Evolutionary conservation across 208 protist species (phyloP).

Genomic region (Leishmania gerbilli): DNA sequence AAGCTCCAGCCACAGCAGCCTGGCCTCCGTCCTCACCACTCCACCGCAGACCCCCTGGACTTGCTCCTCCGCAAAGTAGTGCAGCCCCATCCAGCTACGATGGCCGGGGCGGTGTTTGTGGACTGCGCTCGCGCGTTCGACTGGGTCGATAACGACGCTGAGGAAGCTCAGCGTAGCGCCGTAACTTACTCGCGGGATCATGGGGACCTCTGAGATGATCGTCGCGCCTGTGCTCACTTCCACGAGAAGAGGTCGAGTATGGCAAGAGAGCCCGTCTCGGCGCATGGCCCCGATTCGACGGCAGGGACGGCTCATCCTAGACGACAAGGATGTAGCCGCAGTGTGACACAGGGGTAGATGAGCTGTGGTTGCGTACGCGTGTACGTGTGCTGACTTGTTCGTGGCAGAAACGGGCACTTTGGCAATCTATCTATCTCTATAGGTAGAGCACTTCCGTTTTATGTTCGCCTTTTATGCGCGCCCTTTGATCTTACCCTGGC

Average conservation of each 20-base stretch:
- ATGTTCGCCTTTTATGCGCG: neutral
- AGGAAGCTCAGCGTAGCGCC: no score
- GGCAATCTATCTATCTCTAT: neutral
- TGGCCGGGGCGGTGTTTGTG: no score
- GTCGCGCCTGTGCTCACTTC: neutral
- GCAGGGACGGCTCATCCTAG: no score
- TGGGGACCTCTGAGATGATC: neutral
- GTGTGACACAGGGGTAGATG: neutral
- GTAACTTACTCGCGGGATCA: no score
- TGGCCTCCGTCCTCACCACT: no score
- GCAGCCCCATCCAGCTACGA: no score
- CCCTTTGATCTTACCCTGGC: neutral
- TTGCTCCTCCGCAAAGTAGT: neutral
- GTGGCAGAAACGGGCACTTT: neutral
- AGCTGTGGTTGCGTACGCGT: neutral
- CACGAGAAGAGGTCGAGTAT: neutral
- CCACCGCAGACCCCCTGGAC: no score
- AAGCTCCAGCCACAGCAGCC: no score
- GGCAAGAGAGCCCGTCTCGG: neutral
- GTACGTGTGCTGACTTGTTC: neutral
- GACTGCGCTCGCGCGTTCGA: no score
- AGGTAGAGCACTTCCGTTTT: neutral
- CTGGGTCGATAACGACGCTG: no score
- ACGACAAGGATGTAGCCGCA: neutral
- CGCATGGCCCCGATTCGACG: neutral